Base-by-base conservation (phyloP, 2,329 filamentous ascomycete species). In the Phialophora chinensis region DNA sequence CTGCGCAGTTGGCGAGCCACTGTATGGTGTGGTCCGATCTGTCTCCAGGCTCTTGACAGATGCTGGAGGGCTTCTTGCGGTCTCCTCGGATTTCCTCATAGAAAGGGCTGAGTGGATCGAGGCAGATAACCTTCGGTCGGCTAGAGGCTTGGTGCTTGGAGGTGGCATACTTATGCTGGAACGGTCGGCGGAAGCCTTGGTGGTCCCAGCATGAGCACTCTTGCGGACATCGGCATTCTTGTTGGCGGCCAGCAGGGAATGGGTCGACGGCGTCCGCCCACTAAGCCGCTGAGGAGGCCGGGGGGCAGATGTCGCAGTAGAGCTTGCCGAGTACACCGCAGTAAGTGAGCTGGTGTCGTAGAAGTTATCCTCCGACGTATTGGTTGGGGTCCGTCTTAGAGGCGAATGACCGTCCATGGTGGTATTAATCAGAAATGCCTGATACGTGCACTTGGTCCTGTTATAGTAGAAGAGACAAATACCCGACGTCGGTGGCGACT, bases 151-250 rank as follows among this genome's bases (percentile, higher is more conserved):
- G 68, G 77, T 75, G 27, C 79, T 75, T 33, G 84, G 82, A 65
- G 87, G 84, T 47, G 88, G 87, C 85, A 90, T 89, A 70, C 86
- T 89, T 67, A 89, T 82, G 76, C 83, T 89, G 64, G 87, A 83
- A 74, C 84, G 83, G 65, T 87, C 86, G 69, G 85, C 83, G 75
- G 86, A 83, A 69, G 82, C 81, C 63, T 84, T 83, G 67, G 84
- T 85, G 33, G 84, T 85, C 69, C 86, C 85, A 38, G 88, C 82
- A 73, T 90, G 87, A 64, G 84, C 84, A 76, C 90, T 90, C 67
- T 84, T 84, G 71, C 77, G 78, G 20, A 73, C 71, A 56, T 74
- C 71, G 7, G 75, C 63, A 33, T 75, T 73, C 38, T 75, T 73
- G 66, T 73, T 71, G 49, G 82, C 53, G 79, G 61, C 83, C 80